Evolutionary conservation across 805 yeast species (phyloP).

Genomic region (Lipomyces sp.): DNA sequence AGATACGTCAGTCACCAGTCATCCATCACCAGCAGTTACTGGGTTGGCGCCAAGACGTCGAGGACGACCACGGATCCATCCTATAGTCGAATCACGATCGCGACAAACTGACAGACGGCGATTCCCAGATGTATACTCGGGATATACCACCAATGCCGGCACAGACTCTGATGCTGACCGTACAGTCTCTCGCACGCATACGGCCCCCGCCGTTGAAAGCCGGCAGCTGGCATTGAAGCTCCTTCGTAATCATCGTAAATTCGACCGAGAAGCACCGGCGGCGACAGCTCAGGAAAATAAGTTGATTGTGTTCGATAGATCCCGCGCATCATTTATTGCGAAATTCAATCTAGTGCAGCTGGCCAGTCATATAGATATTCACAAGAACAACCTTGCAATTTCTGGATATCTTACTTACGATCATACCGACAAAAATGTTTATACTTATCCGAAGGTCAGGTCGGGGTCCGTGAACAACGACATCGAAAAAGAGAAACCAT

Average conservation of each 20-base stretch:
- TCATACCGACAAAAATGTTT: constrained; percentile 18
- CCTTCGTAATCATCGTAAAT: not conserved
- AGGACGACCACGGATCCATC: constrained; percentile 4
- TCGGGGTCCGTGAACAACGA: not conserved
- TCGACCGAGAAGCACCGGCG: not conserved
- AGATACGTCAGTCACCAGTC: not conserved
- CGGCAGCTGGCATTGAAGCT: not conserved
- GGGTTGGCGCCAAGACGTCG: not conserved
- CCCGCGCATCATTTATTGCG: constrained; percentile 18
- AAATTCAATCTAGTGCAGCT: constrained; percentile 25
- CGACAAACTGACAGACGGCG: constrained; percentile 3
- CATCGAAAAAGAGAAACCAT: constrained; percentile 24
- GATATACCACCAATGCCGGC: not conserved
- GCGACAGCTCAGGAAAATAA: not conserved
- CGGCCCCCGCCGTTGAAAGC: not conserved
- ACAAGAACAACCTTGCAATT: constrained; percentile 26
- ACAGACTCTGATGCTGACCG: not conserved
- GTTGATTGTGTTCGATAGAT: constrained; percentile 14
- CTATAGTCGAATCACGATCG: constrained; percentile 6
- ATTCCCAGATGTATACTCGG: not conserved
- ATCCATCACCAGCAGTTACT: not conserved
- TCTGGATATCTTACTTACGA: constrained; percentile 28
- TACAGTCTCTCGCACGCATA: not conserved
- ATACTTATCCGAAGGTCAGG: constrained; percentile 4
- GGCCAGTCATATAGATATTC: constrained; percentile 29